phyloP scores from a whole-genome alignment of 768 basidiomycete species.

The Xerocomus brunneocitrinus region DNA sequence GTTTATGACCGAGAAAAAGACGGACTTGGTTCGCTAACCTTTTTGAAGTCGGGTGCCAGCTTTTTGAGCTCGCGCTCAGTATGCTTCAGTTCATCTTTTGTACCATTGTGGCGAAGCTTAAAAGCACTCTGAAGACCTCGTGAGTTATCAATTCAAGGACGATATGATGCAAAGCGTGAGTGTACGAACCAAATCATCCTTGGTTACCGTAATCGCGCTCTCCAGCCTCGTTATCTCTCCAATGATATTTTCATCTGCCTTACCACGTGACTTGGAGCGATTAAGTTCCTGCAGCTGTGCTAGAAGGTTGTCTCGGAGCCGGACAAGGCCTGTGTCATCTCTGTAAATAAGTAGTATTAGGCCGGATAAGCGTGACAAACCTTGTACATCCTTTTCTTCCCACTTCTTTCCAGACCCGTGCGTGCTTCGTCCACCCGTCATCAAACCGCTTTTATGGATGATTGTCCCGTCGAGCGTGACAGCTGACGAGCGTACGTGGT shows the following conservation, averaged over 20 bases:
- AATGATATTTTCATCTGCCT: slow-evolving; percentile 76
- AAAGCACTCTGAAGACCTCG: slow-evolving; percentile 55
- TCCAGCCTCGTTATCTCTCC: slow-evolving; percentile 77
- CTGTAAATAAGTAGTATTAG: slow-evolving; percentile 21
- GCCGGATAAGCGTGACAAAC: slow-evolving; percentile 36
- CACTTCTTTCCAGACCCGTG: slow-evolving; percentile 79
- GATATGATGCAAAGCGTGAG: not conserved
- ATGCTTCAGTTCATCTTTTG: slow-evolving; percentile 82
- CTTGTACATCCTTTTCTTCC: slow-evolving; percentile 92
- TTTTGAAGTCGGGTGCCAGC: slow-evolving; percentile 63
- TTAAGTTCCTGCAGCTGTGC: slow-evolving; percentile 77
- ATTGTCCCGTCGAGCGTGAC: slow-evolving; percentile 96
- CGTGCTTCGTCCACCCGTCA: slow-evolving; percentile 89
- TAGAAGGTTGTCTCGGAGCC: slow-evolving; percentile 66
- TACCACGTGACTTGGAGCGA: slow-evolving; percentile 78
- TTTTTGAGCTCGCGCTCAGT: slow-evolving; percentile 66
- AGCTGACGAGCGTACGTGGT: slow-evolving; percentile 42
- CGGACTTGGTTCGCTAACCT: slow-evolving; percentile 39
- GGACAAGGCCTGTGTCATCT: slow-evolving; percentile 39
- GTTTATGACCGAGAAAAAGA: not conserved
- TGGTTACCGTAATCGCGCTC: slow-evolving; percentile 64
- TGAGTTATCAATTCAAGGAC: not conserved
- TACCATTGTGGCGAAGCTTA: slow-evolving; percentile 68
- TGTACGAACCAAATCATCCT: slow-evolving; percentile 74
- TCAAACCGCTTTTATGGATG: slow-evolving; percentile 95